Base-by-base conservation (phyloP, 495 filamentous ascomycete genomes). In the Penicillium arizonense region DNA sequence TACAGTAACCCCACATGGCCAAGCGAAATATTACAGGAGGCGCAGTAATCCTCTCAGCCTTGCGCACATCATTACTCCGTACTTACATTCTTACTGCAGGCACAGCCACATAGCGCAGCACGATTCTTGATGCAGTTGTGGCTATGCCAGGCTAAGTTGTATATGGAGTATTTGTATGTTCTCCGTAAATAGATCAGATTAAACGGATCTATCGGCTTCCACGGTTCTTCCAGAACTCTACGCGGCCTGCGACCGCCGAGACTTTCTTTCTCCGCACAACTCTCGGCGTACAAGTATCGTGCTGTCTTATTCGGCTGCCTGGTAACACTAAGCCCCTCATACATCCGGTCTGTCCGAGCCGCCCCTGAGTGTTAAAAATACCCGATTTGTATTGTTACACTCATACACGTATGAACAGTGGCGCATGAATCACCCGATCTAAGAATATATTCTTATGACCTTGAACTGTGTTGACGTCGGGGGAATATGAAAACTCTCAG, bases 1-100 rank as follows among this genome's bases (percentile, higher is more conserved):
- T 32, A 18, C 18, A 18, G 18, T 18, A 57, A 46, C 60, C 63
- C 56, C 63, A 63, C 60, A 63, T 61, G 54, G 50, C 6, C 14
- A 41, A 39, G 30, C 48, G 48, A 41, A 50, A 50, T 26, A 50
- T 65, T 50, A 55, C 59, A 45, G 48, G 57, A 50, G 24, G 42
- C 43, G 36, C 48, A 44, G 50, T 30, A 8, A 10, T 30, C 2
- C 28, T 30, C 28, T 57, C 48, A 47, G 47, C 53, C 46, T 35
- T 44, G 34, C 44, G 44, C 37, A 18, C 28, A 30, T 30, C 28
- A 30, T 33, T 38, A 28, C 46, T 28, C 2, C 2, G 13, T 21
- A 40, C 6, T 18, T 40, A 18, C 18, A 42, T 1, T 26, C 21
- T 2, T 8, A 13, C 20, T 26, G 32, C 30, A 47, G n/a, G 35